These are phyloP conservation scores for Epichloe hybrida DNA, from an alignment of 2,329 filamentous ascomycete species.

Conservation along the genomic window DNA sequence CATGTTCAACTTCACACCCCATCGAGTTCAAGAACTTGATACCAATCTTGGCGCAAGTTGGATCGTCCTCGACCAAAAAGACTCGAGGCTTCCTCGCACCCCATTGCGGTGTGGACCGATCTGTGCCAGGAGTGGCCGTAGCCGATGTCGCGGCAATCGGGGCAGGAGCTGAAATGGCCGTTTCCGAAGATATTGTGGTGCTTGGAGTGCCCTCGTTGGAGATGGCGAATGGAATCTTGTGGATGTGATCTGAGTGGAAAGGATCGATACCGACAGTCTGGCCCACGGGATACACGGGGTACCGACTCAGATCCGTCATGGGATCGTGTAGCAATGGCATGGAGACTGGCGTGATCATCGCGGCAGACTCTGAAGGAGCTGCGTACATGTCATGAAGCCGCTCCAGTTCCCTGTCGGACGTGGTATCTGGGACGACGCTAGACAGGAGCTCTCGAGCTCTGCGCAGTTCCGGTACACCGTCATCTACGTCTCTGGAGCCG, in stretches of 20 bases:
- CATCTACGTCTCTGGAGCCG: slow-evolving; percentile 31
- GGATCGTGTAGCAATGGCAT: slow-evolving; percentile 39
- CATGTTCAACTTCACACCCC: slow-evolving; percentile 53
- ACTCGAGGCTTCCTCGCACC: slow-evolving; percentile 59
- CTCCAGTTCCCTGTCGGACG: slow-evolving; percentile 41
- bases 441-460: slow-evolving; percentile 43
- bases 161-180: slow-evolving; percentile 8
- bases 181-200: slow-evolving; percentile 25
- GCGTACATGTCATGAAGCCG: slow-evolving; percentile 40
- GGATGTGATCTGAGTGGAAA: slow-evolving; percentile 85
- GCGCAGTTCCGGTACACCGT: slow-evolving; percentile 38
- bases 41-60: slow-evolving; percentile 53
- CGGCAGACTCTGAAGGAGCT: slow-evolving; percentile 39
- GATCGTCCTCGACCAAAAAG: slow-evolving; percentile 76
- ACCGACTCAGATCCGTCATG: slow-evolving; percentile 39
- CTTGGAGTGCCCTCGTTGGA: slow-evolving; percentile 39
- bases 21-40: slow-evolving; percentile 53
- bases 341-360: slow-evolving; percentile 25
- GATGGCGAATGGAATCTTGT: slow-evolving; percentile 78
- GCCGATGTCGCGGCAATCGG: slow-evolving; percentile 9
- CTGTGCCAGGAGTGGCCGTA: slow-evolving; percentile 13
- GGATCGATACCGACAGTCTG: slow-evolving; percentile 87
- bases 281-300: slow-evolving; percentile 81
- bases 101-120: slow-evolving; percentile 35
- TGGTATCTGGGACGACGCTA: slow-evolving; percentile 36